phyloP scores from a whole-genome alignment of 257 asterid genomes.

The Nemophila menziesii region DNA sequence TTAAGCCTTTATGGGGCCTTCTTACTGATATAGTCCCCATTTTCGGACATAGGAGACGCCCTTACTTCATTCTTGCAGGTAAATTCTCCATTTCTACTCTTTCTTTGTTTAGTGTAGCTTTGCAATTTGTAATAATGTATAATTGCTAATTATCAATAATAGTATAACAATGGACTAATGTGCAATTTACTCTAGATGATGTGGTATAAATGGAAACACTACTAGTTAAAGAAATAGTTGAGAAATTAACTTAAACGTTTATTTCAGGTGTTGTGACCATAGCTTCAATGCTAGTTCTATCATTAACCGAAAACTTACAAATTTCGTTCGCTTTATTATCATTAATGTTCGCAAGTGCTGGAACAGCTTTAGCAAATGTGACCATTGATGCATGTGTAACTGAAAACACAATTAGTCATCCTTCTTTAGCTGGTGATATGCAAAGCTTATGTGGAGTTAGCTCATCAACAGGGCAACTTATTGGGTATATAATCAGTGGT shows the following conservation, averaged over 20 bases:
- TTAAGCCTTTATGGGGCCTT: constrained; percentile 90
- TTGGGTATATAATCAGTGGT: constrained; percentile 79
- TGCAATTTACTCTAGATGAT: neutral
- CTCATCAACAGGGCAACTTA: constrained; percentile 71
- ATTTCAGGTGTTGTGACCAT: constrained; percentile 61
- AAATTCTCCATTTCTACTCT: constrained; percentile 7
- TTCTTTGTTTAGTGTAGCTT: neutral
- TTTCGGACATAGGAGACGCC: constrained; percentile 70
- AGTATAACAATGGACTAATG: neutral
- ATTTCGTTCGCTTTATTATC: constrained; percentile 57
- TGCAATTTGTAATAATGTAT: neutral
- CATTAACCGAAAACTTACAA: constrained; percentile 56
- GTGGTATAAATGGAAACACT: no score
- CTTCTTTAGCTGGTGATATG: constrained; percentile 83
- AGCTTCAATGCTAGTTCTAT: constrained; percentile 64
- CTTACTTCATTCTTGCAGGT: constrained; percentile 84
- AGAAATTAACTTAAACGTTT: neutral
- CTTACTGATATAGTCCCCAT: constrained; percentile 84
- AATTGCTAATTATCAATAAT: no score
- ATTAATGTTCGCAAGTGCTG: constrained; percentile 75
- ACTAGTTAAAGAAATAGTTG: no score
- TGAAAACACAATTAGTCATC: constrained; percentile 64
- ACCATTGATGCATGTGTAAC: constrained; percentile 96
- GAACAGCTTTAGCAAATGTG: constrained; percentile 91
- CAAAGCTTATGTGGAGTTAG: constrained; percentile 90